Evolutionary conservation across 73 alveolate species (phyloP), one percentile per base, ranked within the genome.

Genomic region (Diophrys appendiculata): DNA sequence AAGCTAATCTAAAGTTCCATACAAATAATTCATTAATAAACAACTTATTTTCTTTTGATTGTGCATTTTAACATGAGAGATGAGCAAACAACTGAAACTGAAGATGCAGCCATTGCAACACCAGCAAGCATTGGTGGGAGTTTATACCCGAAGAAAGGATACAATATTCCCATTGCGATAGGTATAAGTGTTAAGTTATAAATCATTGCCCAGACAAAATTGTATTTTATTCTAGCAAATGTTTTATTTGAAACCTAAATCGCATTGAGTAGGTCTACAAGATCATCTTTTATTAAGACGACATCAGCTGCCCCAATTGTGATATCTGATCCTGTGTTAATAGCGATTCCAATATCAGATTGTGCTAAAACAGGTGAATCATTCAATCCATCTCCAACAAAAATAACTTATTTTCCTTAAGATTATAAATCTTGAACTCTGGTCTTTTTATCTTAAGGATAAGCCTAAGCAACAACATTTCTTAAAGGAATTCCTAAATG

Each of bases 351-450:
- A 8, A 96, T 90, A 77, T 94, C 95, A 28, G 97, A 89, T 26
- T 90, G 86, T 2, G 98, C 95, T 22, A 95, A 78, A 22, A 92
- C 96, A 34, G 99, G 99, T 14, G 95, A 83, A 84, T 96, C 99
- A 86, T 96, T 96, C 31, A 96, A 79, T 23, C 99, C 99, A 79
- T 96, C 99, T 13, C 99, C 99, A 18, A 96, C 96, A 68, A 96
- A 91, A 87, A 88, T 73, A 2, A 96, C 98, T 2, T 70, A 68
- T 25, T 85, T 84, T 35, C 88, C 86, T 77, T 76, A 73, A 68
- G 69, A 80, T 55, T 88, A 76, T 11, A 76, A 54, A 25, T 14
- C 18, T 2, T 56, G 68, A 25, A 76, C 77, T 25, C 30, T 65
- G n/a, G 28, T 13, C 65, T 65, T 76, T 68, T 76, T 76, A 27